phyloP scores from a whole-genome alignment of 2,329 filamentous ascomycete genomes.

The Aspergillus luchuensis region DNA sequence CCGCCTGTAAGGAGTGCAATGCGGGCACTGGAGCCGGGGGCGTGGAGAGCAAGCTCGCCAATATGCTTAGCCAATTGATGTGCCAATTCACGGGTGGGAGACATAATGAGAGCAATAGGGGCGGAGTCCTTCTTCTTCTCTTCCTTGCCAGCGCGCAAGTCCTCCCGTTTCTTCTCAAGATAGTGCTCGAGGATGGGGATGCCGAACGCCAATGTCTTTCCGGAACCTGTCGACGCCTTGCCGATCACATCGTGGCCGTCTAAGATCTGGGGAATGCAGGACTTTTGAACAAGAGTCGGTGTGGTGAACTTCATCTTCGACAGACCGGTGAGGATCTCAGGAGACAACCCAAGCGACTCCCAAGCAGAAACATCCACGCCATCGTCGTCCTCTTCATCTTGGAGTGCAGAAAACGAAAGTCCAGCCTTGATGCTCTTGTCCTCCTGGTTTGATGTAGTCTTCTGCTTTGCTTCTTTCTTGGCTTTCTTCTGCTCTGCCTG shows the following conservation, averaged over 20 bases:
- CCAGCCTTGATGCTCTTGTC: constrained; percentile 33
- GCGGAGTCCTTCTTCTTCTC: constrained; percentile 44
- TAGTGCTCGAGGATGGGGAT: constrained; percentile 90
- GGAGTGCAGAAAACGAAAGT: constrained; percentile 42
- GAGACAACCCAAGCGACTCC: constrained; percentile 72
- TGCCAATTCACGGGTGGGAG: constrained; percentile 89
- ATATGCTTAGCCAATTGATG: constrained; percentile 88
- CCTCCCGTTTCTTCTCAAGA: constrained; percentile 54
- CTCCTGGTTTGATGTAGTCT: constrained; percentile 38
- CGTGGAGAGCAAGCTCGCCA: constrained; percentile 67
- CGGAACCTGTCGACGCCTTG: constrained; percentile 93
- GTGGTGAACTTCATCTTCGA: constrained; percentile 76
- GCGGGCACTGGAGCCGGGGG: constrained; percentile 60
- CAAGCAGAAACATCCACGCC: constrained; percentile 74
- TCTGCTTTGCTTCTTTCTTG: constrained; percentile 28
- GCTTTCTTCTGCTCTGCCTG: constrained; percentile 21
- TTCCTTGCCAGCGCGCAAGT: constrained; percentile 33
- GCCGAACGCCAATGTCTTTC: constrained; percentile 92
- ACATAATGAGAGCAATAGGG: constrained; percentile 78
- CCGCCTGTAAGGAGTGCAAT: constrained; percentile 92
- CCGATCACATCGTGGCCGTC: constrained; percentile 89
- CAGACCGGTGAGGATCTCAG: constrained; percentile 70
- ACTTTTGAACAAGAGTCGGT: constrained; percentile 79
- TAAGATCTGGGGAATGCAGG: constrained; percentile 78
- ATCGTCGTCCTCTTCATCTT: constrained; percentile 54